These are phyloP conservation scores for Casuarina glauca DNA, from an alignment of 306 rosid species.

Conservation along the genomic window DNA sequence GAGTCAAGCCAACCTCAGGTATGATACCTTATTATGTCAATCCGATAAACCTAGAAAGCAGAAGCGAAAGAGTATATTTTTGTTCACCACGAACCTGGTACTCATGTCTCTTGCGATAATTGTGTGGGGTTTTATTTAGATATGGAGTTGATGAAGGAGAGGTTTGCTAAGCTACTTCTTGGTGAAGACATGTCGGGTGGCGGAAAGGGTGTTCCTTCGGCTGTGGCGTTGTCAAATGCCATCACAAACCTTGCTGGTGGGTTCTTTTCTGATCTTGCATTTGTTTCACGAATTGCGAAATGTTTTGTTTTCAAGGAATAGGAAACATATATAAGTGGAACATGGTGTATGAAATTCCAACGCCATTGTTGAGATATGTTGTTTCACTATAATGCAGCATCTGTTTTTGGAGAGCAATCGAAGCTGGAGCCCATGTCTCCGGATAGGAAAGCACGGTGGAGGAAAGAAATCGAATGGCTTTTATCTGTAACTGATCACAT, in stretches of 20 bases:
- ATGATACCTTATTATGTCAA: background rate
- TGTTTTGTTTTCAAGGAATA: background rate
- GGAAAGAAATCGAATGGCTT: slow-evolving; percentile 84
- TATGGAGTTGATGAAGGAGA: slow-evolving; percentile 71
- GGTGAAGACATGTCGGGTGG: slow-evolving; percentile 99
- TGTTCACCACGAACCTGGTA: no score
- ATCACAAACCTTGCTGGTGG: slow-evolving; percentile 88
- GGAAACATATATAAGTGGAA: background rate
- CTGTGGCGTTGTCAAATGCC: slow-evolving; percentile 91
- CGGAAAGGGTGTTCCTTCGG: slow-evolving; percentile 97
- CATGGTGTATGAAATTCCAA: background rate
- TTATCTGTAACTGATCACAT: slow-evolving; percentile 87
- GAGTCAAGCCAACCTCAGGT: slow-evolving; percentile 50
- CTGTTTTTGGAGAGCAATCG: slow-evolving; percentile 80
- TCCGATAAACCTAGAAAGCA: background rate
- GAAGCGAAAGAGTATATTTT: no score
- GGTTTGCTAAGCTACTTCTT: slow-evolving; percentile 81
- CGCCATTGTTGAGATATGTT: slow-evolving; percentile 2
- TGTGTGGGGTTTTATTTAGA: slow-evolving; percentile 44
- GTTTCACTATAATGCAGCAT: slow-evolving; percentile 54
- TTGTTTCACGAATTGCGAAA: background rate
- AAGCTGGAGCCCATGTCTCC: slow-evolving; percentile 69
- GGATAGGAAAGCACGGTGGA: slow-evolving; percentile 77
- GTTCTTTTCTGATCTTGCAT: background rate
- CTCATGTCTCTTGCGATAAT: no score